Base-by-base conservation (phyloP, 768 basidiomycete genomes). In the Termitomyces sp. region DNA sequence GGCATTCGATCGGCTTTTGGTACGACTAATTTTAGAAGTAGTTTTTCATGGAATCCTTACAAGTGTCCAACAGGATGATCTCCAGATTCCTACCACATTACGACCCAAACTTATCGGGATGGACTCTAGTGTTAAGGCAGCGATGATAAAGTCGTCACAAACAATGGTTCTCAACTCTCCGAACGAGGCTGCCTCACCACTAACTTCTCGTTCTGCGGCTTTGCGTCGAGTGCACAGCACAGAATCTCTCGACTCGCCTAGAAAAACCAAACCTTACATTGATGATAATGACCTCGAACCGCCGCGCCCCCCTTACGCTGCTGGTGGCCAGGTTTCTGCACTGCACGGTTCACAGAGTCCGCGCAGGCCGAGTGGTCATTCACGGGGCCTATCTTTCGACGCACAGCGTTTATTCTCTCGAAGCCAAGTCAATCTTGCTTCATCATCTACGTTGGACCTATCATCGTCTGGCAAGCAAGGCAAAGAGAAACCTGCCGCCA, bases 61-160 rank as follows among this genome's bases (percentile, higher is more conserved):
- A 23, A 47, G 33, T 13, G 16, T 57, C 51, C 26, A 12, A 13
- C 63, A 95, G 93, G 91, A 95, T 70, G 91, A 93, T 59, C 84
- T 95, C 54, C 93, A 95, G 73, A 93, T 95, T 23, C 93, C 93
- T 4, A 74, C 82, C 7, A 84, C 83, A 3, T 75, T 94, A 26
- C 82, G 93, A 8, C 87, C 86, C 1, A 92, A 93, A 72, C 82
- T 95, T 18, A 77, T 79, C 50, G 85, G 84, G 16, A 91, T 96
- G 83, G 91, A 95, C 58, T 75, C 86, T 0, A 85, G 88, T 1
- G 89, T 96, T 52, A 96, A 96, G 69, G 92, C 90, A 5, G 91
- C 90, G 13, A 95, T 96, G 91, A 77, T 96, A 57, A 93, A 91
- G 69, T 92, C 91, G 0, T 93, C 92, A 0, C 85, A 88, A 33